Evolutionary conservation across 345 rosid species (phyloP).

Genomic region (Corchorus capsularis): DNA sequence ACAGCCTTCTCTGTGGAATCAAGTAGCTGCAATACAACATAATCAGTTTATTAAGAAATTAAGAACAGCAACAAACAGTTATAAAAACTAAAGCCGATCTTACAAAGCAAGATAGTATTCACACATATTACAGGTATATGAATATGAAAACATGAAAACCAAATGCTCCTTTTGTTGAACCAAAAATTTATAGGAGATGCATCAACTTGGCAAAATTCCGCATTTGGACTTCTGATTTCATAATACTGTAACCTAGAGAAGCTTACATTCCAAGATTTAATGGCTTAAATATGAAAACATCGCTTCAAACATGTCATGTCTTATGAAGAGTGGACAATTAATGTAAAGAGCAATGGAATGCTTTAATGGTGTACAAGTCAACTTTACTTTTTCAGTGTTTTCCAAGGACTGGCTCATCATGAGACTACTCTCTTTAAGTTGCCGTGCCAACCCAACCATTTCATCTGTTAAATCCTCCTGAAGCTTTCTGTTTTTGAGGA

Average conservation of each 20-base stretch:
- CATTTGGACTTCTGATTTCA: not conserved
- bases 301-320: not conserved
- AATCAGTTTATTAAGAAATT: not conserved
- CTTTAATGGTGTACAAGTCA: not conserved
- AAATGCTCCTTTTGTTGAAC: not conserved
- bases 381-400: conserved; percentile 71
- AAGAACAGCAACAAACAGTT: not conserved
- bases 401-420: conserved; percentile 77
- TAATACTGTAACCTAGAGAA: not conserved
- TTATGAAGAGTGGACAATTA: not conserved
- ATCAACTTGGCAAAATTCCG: not conserved
- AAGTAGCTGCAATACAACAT: conserved; percentile 55
- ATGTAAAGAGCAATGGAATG: not conserved
- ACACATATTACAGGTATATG: not conserved
- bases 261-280: not conserved
- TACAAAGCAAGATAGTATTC: not conserved
- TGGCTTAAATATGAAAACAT: not conserved
- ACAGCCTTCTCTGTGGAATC: conserved; percentile 85
- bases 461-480: conserved; percentile 91
- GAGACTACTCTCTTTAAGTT: conserved; percentile 88
- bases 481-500: conserved; percentile 51
- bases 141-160: conserved; percentile 3
- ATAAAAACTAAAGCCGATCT: not conserved
- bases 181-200: not conserved
- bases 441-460: conserved; percentile 87